Conservation (phyloP, 1,284 basidiomycete genomes). For the Thecaphora thlaspeos region DNA sequence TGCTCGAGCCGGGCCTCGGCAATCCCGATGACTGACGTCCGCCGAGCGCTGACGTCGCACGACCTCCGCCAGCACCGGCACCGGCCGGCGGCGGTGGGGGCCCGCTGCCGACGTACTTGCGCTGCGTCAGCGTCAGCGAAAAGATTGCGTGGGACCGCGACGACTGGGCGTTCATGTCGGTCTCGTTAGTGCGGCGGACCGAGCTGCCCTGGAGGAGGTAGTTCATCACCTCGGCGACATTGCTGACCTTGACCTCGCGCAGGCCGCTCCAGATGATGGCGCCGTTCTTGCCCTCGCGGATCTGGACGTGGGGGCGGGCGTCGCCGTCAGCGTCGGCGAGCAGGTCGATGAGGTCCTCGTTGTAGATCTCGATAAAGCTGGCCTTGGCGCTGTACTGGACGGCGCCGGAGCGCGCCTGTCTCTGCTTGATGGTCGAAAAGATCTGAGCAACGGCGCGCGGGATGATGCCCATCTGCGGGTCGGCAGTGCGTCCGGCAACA, state of each 20-base stretch:
- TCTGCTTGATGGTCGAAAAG: conserved; percentile 68
- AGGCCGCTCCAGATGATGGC: conserved; percentile 96
- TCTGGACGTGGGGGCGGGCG: conserved; percentile 77
- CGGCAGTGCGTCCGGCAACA: conserved; percentile 35
- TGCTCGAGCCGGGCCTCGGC: conserved; percentile 14
- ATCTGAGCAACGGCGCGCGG: conserved; percentile 91
- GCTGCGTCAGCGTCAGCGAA: conserved; percentile 80
- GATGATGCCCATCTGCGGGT: conserved; percentile 71
- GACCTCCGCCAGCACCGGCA: conserved; percentile 9
- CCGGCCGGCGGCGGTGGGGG: conserved; percentile 27
- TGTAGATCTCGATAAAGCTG: conserved; percentile 83
- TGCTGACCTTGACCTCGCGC: conserved; percentile 81
- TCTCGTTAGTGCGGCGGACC: conserved; percentile 90
- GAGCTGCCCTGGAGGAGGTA: conserved; percentile 77
- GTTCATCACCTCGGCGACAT: conserved; percentile 84
- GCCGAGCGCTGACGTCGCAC: conserved; percentile 15
- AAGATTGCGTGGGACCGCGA: conserved; percentile 99
- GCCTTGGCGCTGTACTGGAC: conserved; percentile 47
- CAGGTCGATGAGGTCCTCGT: conserved; percentile 66
- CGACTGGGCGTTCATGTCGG: conserved; percentile 97
- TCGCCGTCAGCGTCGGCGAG: conserved; percentile 49
- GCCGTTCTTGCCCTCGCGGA: conserved; percentile 93
- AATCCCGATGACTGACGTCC: conserved; percentile 9
- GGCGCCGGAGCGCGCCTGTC: conserved; percentile 62
- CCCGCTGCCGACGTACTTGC: conserved; percentile 39